These are phyloP conservation scores for Murraya paniculata DNA, from an alignment of 345 rosid genomes.

Conservation along the genomic window DNA sequence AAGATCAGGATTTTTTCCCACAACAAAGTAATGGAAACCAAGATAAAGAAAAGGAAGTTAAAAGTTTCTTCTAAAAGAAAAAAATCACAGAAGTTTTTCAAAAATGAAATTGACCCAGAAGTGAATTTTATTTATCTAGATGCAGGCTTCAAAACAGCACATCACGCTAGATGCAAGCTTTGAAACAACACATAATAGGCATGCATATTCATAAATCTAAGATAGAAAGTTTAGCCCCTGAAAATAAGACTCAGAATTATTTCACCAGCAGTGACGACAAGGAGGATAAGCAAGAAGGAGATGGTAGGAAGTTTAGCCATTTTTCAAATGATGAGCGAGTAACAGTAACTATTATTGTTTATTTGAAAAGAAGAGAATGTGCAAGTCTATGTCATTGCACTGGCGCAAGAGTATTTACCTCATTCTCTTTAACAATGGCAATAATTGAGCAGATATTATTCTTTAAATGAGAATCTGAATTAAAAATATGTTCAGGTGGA, in stretches of 20 bases:
- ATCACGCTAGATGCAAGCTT: too few species aligned
- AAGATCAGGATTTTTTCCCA: too few species aligned
- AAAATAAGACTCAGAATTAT: neutral
- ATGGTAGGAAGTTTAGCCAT: slow-evolving; percentile 19
- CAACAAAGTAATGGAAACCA: too few species aligned
- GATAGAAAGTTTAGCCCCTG: too few species aligned
- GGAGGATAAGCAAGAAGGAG: slow-evolving; percentile 19
- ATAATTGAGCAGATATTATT: neutral
- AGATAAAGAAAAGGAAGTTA: too few species aligned
- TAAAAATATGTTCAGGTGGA: neutral
- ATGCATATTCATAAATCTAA: too few species aligned
- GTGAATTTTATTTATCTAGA: too few species aligned
- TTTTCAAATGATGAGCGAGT: neutral
- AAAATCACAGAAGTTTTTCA: too few species aligned
- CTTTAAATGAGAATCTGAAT: neutral
- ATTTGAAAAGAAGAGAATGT: neutral
- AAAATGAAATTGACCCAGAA: too few species aligned
- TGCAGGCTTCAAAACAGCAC: too few species aligned
- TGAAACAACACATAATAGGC: too few species aligned
- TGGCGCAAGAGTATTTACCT: neutral
- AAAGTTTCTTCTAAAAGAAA: too few species aligned
- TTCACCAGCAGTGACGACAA: slow-evolving; percentile 17
- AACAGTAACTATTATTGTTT: neutral
- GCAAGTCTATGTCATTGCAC: neutral
- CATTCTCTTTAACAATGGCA: neutral